Conservation (phyloP, 306 rosid species). For the Lathyrus sativus region DNA sequence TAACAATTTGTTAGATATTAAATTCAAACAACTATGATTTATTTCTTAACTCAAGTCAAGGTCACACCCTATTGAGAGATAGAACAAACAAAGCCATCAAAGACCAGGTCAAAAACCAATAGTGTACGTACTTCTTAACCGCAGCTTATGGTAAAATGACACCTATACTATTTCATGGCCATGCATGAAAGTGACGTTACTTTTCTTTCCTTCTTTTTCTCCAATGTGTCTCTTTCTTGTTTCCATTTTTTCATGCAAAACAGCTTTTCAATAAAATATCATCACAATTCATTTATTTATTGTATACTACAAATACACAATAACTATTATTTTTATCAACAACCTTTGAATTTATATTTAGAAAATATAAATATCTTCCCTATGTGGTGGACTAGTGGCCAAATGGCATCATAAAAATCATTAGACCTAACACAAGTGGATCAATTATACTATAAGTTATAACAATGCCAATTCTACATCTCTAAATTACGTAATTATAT, state of each 20-base stretch:
- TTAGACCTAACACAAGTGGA: constrained; percentile 29
- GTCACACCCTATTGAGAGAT: constrained; percentile 1
- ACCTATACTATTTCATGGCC: background rate
- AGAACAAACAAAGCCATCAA: constrained; percentile 36
- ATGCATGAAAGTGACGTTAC: background rate
- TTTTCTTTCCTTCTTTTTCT: constrained; percentile 21
- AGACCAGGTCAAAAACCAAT: constrained; percentile 25
- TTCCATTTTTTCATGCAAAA: constrained; percentile 34
- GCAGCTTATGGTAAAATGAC: constrained; percentile 28
- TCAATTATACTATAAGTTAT: background rate
- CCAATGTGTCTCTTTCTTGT: constrained; percentile 31
- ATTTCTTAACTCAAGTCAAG: background rate
- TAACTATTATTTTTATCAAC: background rate
- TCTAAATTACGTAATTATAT: constrained; percentile 38
- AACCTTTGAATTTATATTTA: background rate
- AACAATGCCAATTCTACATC: constrained; percentile 11
- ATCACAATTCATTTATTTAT: background rate
- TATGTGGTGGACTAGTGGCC: constrained; percentile 17
- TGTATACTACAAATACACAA: background rate
- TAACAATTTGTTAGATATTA: no score
- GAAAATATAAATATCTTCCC: constrained; percentile 1
- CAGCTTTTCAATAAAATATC: constrained; percentile 14
- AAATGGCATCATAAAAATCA: constrained; percentile 8
- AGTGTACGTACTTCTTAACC: background rate
- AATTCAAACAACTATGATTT: no score